A percentile compares a stretch with the other conserved stretches of the same genome.
Evolutionary conservation across 1,139 yeast genomes (phyloP).

Genomic region (Wickerhamomyces sp.): DNA sequence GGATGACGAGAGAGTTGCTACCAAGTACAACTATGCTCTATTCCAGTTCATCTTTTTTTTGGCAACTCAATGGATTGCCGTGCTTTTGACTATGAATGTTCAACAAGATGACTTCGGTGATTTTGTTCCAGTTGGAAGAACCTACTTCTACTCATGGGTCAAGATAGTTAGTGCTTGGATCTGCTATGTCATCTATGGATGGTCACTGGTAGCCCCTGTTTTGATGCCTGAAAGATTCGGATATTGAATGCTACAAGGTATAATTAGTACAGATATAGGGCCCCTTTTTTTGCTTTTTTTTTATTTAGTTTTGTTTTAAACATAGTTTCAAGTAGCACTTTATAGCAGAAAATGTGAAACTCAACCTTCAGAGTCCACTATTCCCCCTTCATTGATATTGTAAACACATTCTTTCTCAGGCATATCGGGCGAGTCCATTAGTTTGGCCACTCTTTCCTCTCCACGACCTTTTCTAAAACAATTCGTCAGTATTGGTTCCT

Average conservation of each 20-base stretch:
- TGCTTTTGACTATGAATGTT: constrained; percentile 86
- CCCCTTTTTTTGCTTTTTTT: no score
- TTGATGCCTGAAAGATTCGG: constrained; percentile 83
- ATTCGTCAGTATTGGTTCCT: background rate
- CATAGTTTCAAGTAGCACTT: no score
- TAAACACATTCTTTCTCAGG: constrained; percentile 55
- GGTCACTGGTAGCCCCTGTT: constrained; percentile 92
- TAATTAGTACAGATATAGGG: no score
- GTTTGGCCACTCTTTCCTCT: constrained; percentile 58
- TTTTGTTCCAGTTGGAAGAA: constrained; percentile 94
- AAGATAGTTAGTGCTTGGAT: constrained; percentile 91
- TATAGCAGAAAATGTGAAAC: background rate
- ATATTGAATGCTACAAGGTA: constrained; percentile 2
- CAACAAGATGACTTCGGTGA: constrained; percentile 80
- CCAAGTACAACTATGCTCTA: constrained; percentile 81
- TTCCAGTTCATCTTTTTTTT: constrained; percentile 90
- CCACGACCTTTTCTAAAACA: constrained; percentile 50
- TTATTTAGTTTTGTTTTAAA: no score
- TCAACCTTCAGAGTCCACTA: constrained; percentile 36
- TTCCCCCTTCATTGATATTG: constrained; percentile 48
- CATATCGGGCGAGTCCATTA: constrained; percentile 61
- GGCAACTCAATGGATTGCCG: constrained; percentile 97
- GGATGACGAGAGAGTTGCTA: constrained; percentile 48
- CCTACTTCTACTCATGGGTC: constrained; percentile 93
- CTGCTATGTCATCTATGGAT: constrained; percentile 77